Evolutionary conservation across 495 filamentous ascomycete species (phyloP), one percentile per base, ranked within the genome.

Genomic region (Penicillium pulvis): DNA sequence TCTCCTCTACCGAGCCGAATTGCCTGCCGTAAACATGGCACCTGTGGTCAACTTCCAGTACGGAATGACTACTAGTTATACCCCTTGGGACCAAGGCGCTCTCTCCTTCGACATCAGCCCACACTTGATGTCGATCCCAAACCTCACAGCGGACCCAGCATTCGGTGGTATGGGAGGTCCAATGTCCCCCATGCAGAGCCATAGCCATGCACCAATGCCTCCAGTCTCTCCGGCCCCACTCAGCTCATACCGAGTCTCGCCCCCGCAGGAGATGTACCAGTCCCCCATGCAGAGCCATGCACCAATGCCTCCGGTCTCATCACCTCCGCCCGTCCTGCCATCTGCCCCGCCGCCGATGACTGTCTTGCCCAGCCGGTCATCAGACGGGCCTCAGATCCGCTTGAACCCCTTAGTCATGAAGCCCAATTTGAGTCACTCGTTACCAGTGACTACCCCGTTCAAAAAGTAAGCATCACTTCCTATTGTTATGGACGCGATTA

Each of bases 1-100:
- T 73, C 85, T 98, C 53, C 80, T 98, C 17, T 98, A 98, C 77
- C 90, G 84, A 63, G 64, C 69, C 39, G 81, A 85, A 61, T 19
- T 36, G 1, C 77, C 85, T 51, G 68, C 83, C 43, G 64, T 79
- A 31, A 75, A 81, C 51, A 74, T 80, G 64, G 71, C 77, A 56
- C 78, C 81, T 23, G 63, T 75, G 49, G 75, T 77, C 58, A 78
- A 76, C 63, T 69, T 68, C 58, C 74, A 75, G 63, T 77, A 73
- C 59, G 75, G 62, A 54, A 73, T 79, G 71, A 73, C 77, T 51
- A 72, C 76, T 55, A 71, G 77, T 62, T 79, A 73, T 65, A 55
- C 64, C 41, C 64, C 71, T 28, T 79, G 71, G 72, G 73, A 74
- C 55, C 71, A 73, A 67, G 63, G 64, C 36, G 36, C 80, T 41